phyloP scores from a whole-genome alignment of 306 rosid genomes.

The Purshia tridentata region DNA sequence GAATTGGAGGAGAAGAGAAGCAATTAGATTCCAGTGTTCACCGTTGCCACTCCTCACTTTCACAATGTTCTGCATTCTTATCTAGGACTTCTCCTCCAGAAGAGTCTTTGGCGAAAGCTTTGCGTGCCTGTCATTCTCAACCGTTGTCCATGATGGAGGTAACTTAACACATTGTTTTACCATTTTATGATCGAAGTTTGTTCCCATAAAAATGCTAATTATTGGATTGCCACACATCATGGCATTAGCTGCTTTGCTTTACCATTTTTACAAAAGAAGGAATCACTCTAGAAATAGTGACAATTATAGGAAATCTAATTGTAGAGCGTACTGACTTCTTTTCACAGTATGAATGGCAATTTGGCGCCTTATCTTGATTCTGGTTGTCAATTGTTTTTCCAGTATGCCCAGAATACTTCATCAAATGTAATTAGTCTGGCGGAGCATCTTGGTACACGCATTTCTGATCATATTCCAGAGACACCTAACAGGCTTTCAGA shows the following conservation, averaged over 20 bases:
- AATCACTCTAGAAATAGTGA: background rate
- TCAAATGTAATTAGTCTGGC: conserved; percentile 81
- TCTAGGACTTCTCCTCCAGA: conserved; percentile 56
- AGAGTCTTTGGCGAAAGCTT: conserved; percentile 53
- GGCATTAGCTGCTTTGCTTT: background rate
- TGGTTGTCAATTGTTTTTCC: conserved; percentile 32
- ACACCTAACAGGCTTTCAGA: conserved; percentile 81
- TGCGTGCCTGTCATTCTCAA: conserved; percentile 85
- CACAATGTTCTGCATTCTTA: conserved; percentile 52
- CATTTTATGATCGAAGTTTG: background rate
- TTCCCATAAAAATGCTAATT: background rate
- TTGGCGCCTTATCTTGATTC: conserved; percentile 27
- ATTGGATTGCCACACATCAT: background rate
- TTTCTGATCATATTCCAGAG: conserved; percentile 72
- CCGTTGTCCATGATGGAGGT: conserved; percentile 95
- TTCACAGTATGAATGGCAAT: background rate
- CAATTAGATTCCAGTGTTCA: conserved; percentile 64
- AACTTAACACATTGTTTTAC: conserved; percentile 9
- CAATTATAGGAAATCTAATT: background rate
- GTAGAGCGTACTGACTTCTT: background rate
- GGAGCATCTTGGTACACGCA: conserved; percentile 90
- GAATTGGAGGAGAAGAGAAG: conserved; percentile 49
- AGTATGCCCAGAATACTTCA: conserved; percentile 68
- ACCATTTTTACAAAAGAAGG: background rate
- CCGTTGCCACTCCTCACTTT: conserved; percentile 86